phyloP scores from a whole-genome alignment of 106 monocot genomes.

The Platanthera guangdongensis region DNA sequence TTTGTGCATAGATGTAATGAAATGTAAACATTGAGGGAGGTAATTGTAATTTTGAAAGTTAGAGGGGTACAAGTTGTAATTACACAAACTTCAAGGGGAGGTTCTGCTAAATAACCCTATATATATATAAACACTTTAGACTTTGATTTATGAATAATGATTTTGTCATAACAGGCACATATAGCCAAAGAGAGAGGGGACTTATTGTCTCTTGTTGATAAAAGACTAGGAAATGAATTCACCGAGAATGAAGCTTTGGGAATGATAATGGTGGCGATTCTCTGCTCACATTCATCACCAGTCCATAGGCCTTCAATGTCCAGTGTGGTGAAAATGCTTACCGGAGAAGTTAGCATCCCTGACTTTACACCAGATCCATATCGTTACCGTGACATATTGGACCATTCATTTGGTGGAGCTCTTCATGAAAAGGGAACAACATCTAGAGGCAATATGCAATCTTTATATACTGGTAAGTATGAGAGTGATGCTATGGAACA shows the following conservation, averaged over 20 bases:
- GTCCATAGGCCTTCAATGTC: constrained; percentile 7
- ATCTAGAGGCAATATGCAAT: neutral
- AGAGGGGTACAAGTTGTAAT: too few relatives aligned
- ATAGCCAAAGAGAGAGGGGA: constrained; percentile 6
- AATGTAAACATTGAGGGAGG: too few relatives aligned
- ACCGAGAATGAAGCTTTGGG: constrained; percentile 3
- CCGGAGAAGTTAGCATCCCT: neutral
- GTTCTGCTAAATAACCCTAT: neutral
- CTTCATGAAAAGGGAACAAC: neutral
- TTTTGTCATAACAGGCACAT: constrained; percentile 4
- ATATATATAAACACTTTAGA: neutral
- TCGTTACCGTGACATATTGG: constrained; percentile 1
- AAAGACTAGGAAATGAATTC: neutral
- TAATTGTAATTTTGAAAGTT: too few relatives aligned
- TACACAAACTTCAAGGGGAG: too few relatives aligned
- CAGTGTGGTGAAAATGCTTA: constrained; percentile 1
- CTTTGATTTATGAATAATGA: neutral
- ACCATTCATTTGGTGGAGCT: neutral
- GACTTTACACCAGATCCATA: constrained; percentile 6
- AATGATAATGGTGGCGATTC: constrained; percentile 1
- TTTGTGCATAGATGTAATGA: too few relatives aligned
- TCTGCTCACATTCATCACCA: constrained; percentile 5
- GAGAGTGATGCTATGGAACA: neutral
- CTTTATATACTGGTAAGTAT: neutral
- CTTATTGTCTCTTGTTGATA: constrained; percentile 7